Conservation (phyloP, 441 rosid species). For the Syzygium syzygioides region DNA sequence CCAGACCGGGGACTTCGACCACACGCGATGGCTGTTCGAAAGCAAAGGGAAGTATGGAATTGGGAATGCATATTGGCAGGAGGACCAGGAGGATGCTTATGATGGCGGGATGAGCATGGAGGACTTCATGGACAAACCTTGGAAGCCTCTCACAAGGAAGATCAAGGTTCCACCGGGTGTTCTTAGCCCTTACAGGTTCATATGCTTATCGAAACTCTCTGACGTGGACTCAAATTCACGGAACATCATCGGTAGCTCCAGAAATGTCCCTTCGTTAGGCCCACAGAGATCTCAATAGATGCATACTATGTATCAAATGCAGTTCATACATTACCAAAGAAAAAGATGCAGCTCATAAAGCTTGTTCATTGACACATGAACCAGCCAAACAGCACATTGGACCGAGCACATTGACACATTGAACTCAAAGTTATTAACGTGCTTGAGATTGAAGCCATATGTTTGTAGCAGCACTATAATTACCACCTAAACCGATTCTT, state of each 20-base stretch:
- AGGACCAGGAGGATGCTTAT: conserved; percentile 29
- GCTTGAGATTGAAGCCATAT: neutral
- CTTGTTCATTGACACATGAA: neutral
- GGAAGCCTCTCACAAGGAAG: conserved; percentile 90
- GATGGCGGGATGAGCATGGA: conserved; percentile 51
- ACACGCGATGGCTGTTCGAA: conserved; percentile 84
- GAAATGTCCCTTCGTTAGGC: neutral
- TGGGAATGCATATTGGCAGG: conserved; percentile 86
- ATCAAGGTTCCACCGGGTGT: conserved; percentile 41
- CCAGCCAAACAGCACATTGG: neutral
- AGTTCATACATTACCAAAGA: too few relatives aligned
- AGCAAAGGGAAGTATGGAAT: conserved; percentile 72
- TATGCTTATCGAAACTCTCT: neutral
- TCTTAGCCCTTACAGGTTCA: conserved; percentile 85
- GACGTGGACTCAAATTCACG: neutral
- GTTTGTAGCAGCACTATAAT: neutral
- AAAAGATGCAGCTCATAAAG: neutral
- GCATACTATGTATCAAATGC: neutral
- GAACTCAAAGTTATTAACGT: too few relatives aligned
- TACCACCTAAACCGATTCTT: neutral
- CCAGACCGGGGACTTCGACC: conserved; percentile 89
- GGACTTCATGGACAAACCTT: conserved; percentile 87
- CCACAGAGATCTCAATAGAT: neutral
- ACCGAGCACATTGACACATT: neutral
- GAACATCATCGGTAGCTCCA: neutral